Base-by-base conservation (phyloP, 1,139 yeast species). In the Saccharomyces hybrid region DNA sequence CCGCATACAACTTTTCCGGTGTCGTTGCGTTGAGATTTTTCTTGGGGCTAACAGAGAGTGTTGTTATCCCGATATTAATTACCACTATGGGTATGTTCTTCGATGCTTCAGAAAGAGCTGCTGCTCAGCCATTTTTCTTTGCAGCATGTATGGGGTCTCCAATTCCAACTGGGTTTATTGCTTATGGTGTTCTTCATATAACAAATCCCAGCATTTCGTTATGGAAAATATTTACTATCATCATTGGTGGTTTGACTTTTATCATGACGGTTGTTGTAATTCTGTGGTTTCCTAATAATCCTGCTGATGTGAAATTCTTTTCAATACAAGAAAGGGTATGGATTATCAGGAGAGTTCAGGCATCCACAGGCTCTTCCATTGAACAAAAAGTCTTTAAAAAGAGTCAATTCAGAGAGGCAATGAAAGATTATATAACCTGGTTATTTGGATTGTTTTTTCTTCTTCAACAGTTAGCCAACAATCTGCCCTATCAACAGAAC, bases 361-460 rank as follows among this genome's bases (percentile, higher is more conserved):
- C 64, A n/a, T 64, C 77, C 1, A 71, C 78, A 20, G 71, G 71
- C 55, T 62, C 77, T 4, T 66, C 81, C 3, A 75, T 78, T 51
- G 79, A 76, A 57, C 79, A 76, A 57, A 76, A 74, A 51, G 58
- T 58, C 13, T 75, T 78, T 62, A 78, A 78, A 61, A 73, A 65
- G 56, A 58, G 69, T 41, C 82, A 79, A 59, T 67, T 74, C 20
- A 56, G 68, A 25, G 82, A 79, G 62, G 74, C 78, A 1, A 51
- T 78, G 5, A 75, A 63, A 53, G 83, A 79, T 59, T 78, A 78
- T 14, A 67, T 77, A 42, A 69, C 81, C 4, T 79, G 80, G 79
- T 62, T 76, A 13, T 73, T 77, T 61, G 70, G 67, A 41, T 58
- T 68, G 5, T 75, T 72, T 56, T 71, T 71, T 53, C 66, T 79